Percentiles rank a stretch among this genome's conserved stretches.
These are phyloP conservation scores for Trichoderma aggressivum DNA, from an alignment of 2,329 filamentous ascomycete species.

Conservation along the genomic window DNA sequence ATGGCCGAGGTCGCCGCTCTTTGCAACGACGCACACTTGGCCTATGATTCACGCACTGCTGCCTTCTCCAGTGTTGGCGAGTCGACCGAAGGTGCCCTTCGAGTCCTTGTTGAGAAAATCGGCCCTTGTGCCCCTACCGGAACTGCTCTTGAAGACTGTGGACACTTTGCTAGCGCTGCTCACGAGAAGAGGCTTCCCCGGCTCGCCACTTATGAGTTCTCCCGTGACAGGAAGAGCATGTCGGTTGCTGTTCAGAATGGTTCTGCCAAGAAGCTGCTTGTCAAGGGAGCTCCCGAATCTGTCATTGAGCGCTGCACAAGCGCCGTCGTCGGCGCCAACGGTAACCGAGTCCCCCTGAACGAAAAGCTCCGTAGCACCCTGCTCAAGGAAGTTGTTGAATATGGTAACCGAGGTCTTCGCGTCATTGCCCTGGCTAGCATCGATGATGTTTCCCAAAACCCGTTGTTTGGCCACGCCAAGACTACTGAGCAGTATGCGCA, in stretches of 20 bases:
- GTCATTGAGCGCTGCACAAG: slow-evolving; percentile 90
- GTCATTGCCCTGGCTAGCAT: slow-evolving; percentile 90
- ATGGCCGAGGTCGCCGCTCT: slow-evolving; percentile 70
- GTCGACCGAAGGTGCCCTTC: slow-evolving; percentile 89
- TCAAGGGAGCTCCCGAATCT: slow-evolving; percentile 95
- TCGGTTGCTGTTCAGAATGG: slow-evolving; percentile 80
- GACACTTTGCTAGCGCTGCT: slow-evolving; percentile 78
- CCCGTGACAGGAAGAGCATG: slow-evolving; percentile 98
- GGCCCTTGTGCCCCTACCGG: slow-evolving; percentile 68
- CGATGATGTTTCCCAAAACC: slow-evolving; percentile 68
- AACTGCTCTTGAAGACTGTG: slow-evolving; percentile 56
- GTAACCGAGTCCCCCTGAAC: slow-evolving; percentile 71
- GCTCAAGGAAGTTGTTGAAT: slow-evolving; percentile 76
- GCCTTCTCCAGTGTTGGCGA: slow-evolving; percentile 84
- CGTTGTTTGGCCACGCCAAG: slow-evolving; percentile 70
- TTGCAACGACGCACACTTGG: slow-evolving; percentile 84
- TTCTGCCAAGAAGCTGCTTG: slow-evolving; percentile 73
- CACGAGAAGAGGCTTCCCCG: slow-evolving; percentile 75
- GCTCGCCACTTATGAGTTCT: slow-evolving; percentile 92
- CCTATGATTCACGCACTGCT: slow-evolving; percentile 73
- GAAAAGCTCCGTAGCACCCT: slow-evolving; percentile 67
- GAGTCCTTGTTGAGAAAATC: slow-evolving; percentile 90
- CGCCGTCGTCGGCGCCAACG: slow-evolving; percentile 71
- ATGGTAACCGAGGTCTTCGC: slow-evolving; percentile 87
- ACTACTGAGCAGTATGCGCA: slow-evolving; percentile 79